Percentiles rank a stretch among this genome's conserved stretches.
Evolutionary conservation across 371 early-diverging fungal genomes (phyloP).

Genomic region (Mortierella sp.): DNA sequence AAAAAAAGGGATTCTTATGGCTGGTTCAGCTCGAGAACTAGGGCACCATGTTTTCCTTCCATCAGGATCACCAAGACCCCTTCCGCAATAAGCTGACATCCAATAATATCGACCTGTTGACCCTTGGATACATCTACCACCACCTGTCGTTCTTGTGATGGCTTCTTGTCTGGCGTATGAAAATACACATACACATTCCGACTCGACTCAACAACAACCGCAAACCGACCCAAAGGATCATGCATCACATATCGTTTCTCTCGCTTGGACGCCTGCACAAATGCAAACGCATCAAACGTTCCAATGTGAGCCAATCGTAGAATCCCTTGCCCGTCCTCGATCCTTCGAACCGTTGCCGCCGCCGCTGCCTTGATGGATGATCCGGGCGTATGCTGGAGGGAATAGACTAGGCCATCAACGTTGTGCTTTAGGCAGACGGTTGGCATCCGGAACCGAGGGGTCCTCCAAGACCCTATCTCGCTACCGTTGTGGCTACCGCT

Average conservation of each 20-base stretch:
- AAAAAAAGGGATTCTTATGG: background rate
- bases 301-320: conserved; percentile 59
- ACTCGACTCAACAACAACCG: conserved; percentile 74
- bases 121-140: conserved; percentile 48
- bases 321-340: background rate
- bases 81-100: conserved; percentile 58
- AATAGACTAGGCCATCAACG: conserved; percentile 79
- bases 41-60: conserved; percentile 55
- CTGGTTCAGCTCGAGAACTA: conserved; percentile 31
- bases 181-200: conserved; percentile 77
- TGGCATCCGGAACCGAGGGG: conserved; percentile 41
- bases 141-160: conserved; percentile 36
- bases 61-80: conserved; percentile 59
- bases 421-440: conserved; percentile 75
- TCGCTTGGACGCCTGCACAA: conserved; percentile 85
- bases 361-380: conserved; percentile 1
- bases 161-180: conserved; percentile 48
- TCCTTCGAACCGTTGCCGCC: conserved; percentile 26
- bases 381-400: conserved; percentile 43
- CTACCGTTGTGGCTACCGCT: conserved; percentile 43
- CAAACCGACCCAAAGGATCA: conserved; percentile 61
- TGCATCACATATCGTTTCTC: conserved; percentile 71
- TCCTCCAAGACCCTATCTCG: conserved; percentile 12
- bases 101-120: conserved; percentile 56
- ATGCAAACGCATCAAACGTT: conserved; percentile 81